Conservation (phyloP, 257 asterid species). For the Ajuga chamaepitys region DNA sequence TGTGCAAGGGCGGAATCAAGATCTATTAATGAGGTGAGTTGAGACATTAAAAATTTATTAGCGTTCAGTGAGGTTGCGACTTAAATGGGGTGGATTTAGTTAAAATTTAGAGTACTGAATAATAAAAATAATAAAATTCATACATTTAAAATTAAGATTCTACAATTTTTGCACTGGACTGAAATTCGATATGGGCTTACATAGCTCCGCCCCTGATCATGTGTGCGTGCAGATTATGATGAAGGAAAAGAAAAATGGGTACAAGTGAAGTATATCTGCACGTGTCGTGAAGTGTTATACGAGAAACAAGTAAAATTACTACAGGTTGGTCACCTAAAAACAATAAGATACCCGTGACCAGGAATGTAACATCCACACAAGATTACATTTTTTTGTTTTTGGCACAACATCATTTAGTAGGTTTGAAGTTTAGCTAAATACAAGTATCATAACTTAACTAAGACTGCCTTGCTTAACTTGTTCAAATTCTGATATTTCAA, state of each 20-base stretch:
- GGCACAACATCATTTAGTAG: conserved; percentile 6
- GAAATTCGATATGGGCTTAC: too few species aligned
- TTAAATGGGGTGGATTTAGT: too few species aligned
- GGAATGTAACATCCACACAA: too few species aligned
- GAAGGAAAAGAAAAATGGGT: background rate
- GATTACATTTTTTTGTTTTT: background rate
- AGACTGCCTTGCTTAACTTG: background rate
- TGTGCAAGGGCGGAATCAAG: too few species aligned
- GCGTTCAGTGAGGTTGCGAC: too few species aligned
- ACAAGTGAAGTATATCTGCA: background rate
- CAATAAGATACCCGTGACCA: background rate
- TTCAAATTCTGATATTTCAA: background rate
- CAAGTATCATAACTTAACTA: background rate
- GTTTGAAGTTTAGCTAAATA: conserved; percentile 22
- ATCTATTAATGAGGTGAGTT: too few species aligned
- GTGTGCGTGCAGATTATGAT: background rate
- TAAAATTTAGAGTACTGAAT: too few species aligned
- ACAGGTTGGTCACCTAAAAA: conserved; percentile 15
- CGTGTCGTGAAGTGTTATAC: background rate
- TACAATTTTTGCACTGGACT: too few species aligned
- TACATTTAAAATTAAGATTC: too few species aligned
- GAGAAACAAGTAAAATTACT: background rate
- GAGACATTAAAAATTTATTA: too few species aligned
- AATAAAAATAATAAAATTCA: too few species aligned
- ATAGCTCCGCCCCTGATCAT: too few species aligned